Percentiles rank a stretch among this genome's conserved stretches.
Conservation (phyloP, 805 yeast species). For the Candida ficus region DNA sequence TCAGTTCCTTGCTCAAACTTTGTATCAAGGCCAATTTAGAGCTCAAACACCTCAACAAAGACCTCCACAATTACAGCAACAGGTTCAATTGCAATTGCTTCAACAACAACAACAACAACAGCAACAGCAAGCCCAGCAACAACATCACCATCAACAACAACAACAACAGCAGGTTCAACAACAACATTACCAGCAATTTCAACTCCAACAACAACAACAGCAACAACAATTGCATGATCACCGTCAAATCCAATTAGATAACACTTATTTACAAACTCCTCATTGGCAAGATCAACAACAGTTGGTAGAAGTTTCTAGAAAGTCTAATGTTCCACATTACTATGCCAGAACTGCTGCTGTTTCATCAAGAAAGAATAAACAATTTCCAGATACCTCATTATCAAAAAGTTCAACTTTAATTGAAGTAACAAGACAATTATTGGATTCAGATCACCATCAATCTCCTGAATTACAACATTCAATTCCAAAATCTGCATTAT, state of each 20-base stretch:
- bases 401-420: conserved; percentile 27
- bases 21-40: conserved; percentile 36
- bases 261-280: conserved; percentile 30
- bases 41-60: conserved; percentile 28
- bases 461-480: conserved; percentile 12
- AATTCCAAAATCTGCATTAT: conserved; percentile 18
- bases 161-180: conserved; percentile 9
- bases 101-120: conserved; percentile 24
- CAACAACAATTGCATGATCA: conserved; percentile 10
- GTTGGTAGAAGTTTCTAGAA: conserved; percentile 66
- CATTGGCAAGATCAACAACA: conserved; percentile 81
- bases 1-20: conserved; percentile 34
- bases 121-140: conserved; percentile 23
- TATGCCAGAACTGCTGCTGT: conserved; percentile 83
- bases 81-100: conserved; percentile 27
- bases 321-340: conserved; percentile 64
- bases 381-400: conserved; percentile 16
- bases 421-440: conserved; percentile 35
- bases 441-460: conserved; percentile 25
- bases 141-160: conserved; percentile 4
- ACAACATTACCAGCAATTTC: conserved; percentile 23
- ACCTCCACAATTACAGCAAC: conserved; percentile 26
- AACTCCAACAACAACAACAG: conserved; percentile 26
- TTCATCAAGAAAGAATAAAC: conserved; percentile 40
- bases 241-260: conserved; percentile 30